Percentiles rank a stretch among this genome's conserved stretches.
phyloP scores from a whole-genome alignment of 2,329 filamentous ascomycete species.

The Fusarium gaditjirri region DNA sequence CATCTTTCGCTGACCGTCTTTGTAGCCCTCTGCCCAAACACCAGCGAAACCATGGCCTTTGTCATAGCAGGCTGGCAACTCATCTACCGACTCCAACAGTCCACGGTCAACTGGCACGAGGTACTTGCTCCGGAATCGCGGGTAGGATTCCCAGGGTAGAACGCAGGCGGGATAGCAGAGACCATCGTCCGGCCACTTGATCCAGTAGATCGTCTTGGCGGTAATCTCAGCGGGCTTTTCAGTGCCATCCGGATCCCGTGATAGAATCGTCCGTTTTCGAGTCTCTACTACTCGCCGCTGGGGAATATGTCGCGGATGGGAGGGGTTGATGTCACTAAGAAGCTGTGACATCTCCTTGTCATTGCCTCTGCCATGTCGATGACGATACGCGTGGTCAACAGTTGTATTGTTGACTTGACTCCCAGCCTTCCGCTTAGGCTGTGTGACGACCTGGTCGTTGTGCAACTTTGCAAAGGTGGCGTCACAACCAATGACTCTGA shows the following conservation, averaged over 20 bases:
- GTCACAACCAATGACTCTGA: background rate
- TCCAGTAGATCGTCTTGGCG: background rate
- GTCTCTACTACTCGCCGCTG: fast-evolving
- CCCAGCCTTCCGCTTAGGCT: fast-evolving
- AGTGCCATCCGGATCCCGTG: background rate
- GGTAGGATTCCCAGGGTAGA: background rate
- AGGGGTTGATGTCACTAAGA: background rate
- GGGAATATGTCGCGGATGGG: fast-evolving
- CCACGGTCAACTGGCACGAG: background rate
- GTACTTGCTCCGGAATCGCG: background rate
- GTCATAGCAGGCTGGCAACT: background rate
- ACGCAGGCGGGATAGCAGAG: background rate
- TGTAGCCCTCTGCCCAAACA: background rate
- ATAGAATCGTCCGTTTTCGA: background rate
- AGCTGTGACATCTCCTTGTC: background rate
- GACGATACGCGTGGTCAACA: background rate
- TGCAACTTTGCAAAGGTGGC: background rate
- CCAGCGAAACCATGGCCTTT: background rate
- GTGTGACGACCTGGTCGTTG: background rate
- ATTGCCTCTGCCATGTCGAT: fast-evolving
- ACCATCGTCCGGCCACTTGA: background rate
- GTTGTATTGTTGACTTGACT: fast-evolving
- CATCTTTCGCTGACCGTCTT: background rate
- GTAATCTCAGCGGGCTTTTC: background rate
- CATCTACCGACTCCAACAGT: background rate